These are phyloP conservation scores for Salvia rosmarinus DNA, from an alignment of 257 asterid species.

Conservation along the genomic window DNA sequence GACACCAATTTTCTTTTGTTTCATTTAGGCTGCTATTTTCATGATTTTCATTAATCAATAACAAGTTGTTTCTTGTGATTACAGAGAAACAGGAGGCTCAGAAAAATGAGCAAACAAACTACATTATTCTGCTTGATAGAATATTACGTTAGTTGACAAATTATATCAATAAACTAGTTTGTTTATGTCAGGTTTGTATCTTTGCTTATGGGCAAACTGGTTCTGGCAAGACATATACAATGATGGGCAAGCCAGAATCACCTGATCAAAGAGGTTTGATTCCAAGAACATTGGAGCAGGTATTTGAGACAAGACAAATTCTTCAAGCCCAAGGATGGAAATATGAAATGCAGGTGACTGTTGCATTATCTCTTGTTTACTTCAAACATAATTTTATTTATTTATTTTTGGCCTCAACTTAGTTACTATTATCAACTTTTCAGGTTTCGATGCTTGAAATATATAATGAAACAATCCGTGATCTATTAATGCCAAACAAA, in stretches of 20 bases:
- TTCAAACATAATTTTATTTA: too few relatives aligned
- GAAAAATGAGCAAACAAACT: too few relatives aligned
- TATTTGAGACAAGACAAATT: slow-evolving; percentile 75
- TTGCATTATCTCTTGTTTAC: not conserved
- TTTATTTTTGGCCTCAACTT: slow-evolving; percentile 7
- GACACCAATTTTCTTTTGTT: too few relatives aligned
- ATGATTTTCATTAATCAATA: too few relatives aligned
- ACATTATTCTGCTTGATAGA: too few relatives aligned
- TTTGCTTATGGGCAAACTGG: slow-evolving; percentile 99
- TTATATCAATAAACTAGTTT: slow-evolving; percentile 16
- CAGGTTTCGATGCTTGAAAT: slow-evolving; percentile 98
- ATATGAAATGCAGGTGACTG: slow-evolving; percentile 89
- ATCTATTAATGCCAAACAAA: slow-evolving; percentile 65
- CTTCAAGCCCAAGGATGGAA: slow-evolving; percentile 96
- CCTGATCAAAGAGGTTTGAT: slow-evolving; percentile 81
- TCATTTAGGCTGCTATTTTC: too few relatives aligned
- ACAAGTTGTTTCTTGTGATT: too few relatives aligned
- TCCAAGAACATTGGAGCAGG: slow-evolving; percentile 91
- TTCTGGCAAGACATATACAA: slow-evolving; percentile 94
- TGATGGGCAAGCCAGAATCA: slow-evolving; percentile 87
- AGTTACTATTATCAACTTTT: not conserved
- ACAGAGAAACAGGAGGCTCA: too few relatives aligned
- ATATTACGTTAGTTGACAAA: not conserved
- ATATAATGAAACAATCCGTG: slow-evolving; percentile 90
- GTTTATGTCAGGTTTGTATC: slow-evolving; percentile 73